Evolutionary conservation across 257 asterid species (phyloP), one percentile per base, ranked within the genome.

Genomic region (Hygrophila difformis): DNA sequence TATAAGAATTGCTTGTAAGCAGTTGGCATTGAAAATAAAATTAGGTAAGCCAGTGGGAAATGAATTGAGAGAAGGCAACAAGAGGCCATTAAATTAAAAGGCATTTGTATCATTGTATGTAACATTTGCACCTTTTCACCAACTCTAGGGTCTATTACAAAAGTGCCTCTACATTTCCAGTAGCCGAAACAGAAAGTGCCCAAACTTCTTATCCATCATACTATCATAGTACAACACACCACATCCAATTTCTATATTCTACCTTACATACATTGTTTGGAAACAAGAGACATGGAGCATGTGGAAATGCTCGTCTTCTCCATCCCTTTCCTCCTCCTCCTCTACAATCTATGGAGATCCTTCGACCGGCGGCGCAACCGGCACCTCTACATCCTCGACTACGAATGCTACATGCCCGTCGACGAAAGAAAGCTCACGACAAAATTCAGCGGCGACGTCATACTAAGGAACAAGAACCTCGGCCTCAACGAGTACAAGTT

Each of bases 401-500:
- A 89, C 38, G 84, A 84, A 55, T 84, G 94, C 42, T 62, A 79
- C 79, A 73, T 64, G 56, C 94, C 96, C 0, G 18, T 53, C 0
- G 89, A 74, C 47, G 72, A 71, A 10, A 53, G 81, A 9, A 82
- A 47, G 64, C 82, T 89, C 11, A 65, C 65, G 73, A 75, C 94
- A 0, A 73, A 64, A 24, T 61, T 69, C 29, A 68, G 70, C 4
- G 96, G 98, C 1, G 82, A 79, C 16, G 9, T 85, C 44, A 69
- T 89, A 0, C 38, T 39, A 34, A 45, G 96, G 18, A 89, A 77
- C 82, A 75, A 79, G 12, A 65, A 69, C 2, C 81, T 89, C 10
- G 92, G 98, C 5, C 29, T 77, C 17, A 39, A 58, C 42, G 98
- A 89, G 59, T 77, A 79, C 77, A 66, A 77, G 57, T 89, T 89